These are phyloP conservation scores for Patellifolia procumbens DNA, from an alignment of 179 eudicot genomes.

Conservation along the genomic window DNA sequence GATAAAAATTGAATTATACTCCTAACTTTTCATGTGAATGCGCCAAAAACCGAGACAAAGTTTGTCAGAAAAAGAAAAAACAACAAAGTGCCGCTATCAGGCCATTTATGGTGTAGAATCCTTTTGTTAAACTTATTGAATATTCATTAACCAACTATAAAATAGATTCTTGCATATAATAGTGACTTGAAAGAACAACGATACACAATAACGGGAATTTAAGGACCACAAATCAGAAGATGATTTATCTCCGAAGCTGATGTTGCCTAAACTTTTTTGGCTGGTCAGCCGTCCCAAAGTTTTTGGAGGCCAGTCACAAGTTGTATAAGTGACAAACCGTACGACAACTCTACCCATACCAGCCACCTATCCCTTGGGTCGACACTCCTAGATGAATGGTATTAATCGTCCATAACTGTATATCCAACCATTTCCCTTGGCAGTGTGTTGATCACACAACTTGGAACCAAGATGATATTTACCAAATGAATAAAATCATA, in stretches of 20 bases:
- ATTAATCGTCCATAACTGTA: neutral
- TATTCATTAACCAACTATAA: neutral
- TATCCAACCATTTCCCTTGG: neutral
- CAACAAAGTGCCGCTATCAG: neutral
- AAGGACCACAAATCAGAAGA: constrained; percentile 3
- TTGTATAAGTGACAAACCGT: neutral
- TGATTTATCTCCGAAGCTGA: neutral
- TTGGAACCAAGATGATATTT: neutral
- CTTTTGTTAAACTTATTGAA: neutral
- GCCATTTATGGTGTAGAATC: neutral
- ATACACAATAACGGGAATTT: neutral
- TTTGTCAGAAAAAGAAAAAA: too few relatives aligned
- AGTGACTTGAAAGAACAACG: neutral
- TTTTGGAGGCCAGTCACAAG: neutral
- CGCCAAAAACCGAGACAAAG: too few relatives aligned
- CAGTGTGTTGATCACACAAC: neutral
- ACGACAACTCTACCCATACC: neutral
- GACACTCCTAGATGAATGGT: neutral
- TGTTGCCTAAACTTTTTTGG: neutral
- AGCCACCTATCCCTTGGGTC: neutral
- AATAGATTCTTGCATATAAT: neutral
- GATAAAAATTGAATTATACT: too few relatives aligned
- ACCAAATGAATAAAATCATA: neutral
- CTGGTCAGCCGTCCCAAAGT: neutral
- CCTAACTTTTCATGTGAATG: too few relatives aligned